Evolutionary conservation across 306 rosid genomes (phyloP).

Genomic region (Acacia crassicarpa): DNA sequence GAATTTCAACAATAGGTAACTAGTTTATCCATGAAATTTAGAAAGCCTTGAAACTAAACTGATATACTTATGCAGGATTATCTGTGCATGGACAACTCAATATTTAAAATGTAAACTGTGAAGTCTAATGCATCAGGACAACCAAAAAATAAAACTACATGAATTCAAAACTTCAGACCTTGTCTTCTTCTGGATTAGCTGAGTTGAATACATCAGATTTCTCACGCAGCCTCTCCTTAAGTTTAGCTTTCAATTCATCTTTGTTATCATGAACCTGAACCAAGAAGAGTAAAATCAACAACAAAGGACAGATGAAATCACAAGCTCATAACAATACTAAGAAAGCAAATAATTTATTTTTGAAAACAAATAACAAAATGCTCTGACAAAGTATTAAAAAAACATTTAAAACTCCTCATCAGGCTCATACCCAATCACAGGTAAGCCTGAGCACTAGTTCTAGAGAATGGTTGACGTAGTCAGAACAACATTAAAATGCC

Average conservation of each 20-base stretch:
- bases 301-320: conserved; percentile 9
- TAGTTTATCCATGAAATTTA: neutral
- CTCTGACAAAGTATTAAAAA: conserved; percentile 6
- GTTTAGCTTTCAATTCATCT: conserved; percentile 77
- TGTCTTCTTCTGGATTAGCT: conserved; percentile 60
- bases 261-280: conserved; percentile 69
- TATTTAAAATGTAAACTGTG: neutral
- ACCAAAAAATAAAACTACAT: conserved; percentile 1
- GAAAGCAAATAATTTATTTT: neutral
- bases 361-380: neutral
- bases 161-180: conserved; percentile 47
- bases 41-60: neutral
- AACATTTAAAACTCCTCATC: conserved; percentile 32
- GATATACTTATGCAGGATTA: neutral
- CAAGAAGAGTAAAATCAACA: conserved; percentile 12
- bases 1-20: neutral
- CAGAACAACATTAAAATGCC: conserved; percentile 37
- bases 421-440: conserved; percentile 49
- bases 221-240: conserved; percentile 79
- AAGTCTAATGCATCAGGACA: conserved; percentile 9
- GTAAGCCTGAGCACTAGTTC: conserved; percentile 42
- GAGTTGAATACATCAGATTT: conserved; percentile 88
- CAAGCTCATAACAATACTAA: neutral
- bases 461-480: conserved; percentile 28
- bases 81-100: neutral